Conservation (phyloP, 345 rosid species). For the Eucalyptus paniculata region DNA sequence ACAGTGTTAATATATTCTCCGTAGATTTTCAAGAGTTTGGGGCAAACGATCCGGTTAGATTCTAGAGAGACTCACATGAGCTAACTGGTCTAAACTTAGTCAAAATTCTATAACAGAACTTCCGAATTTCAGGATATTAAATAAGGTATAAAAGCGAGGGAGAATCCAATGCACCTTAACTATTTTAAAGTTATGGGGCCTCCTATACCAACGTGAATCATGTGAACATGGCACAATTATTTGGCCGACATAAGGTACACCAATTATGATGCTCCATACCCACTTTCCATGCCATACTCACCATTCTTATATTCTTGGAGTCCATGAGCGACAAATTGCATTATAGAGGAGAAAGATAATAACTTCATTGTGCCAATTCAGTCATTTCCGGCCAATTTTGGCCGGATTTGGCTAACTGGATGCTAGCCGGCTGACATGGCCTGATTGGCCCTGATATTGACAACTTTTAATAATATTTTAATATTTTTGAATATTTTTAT, state of each 20-base stretch:
- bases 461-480: no score
- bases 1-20: neutral
- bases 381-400: no score
- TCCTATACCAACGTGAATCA: neutral
- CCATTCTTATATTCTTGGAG: neutral
- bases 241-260: neutral
- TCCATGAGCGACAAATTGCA: neutral
- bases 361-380: neutral
- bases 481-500: no score
- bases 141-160: neutral
- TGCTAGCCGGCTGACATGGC: no score
- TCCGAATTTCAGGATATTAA: neutral
- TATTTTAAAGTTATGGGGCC: neutral
- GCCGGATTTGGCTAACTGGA: no score
- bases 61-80: neutral
- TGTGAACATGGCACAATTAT: neutral
- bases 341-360: neutral
- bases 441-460: fast-evolving
- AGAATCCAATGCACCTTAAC: neutral
- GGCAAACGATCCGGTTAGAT: neutral
- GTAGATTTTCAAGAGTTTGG: neutral
- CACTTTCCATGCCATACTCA: neutral
- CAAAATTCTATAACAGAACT: neutral
- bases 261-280: neutral
- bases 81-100: neutral